Evolutionary conservation across 352 stramenopile species (phyloP), one percentile per base, ranked within the genome.

Genomic region (Phytophthora cryptogea): DNA sequence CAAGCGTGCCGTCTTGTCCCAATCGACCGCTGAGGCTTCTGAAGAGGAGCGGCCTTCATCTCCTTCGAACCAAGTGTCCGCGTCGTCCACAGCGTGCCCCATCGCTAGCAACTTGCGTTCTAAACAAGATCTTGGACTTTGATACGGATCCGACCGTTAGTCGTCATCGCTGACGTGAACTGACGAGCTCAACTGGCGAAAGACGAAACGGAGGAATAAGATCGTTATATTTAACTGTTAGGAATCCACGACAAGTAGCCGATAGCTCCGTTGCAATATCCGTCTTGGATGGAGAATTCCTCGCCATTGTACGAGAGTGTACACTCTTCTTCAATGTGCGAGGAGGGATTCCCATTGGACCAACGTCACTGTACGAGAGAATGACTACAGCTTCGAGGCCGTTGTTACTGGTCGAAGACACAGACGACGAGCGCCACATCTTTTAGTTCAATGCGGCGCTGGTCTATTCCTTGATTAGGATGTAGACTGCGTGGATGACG

Each of bases 401-500:
- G n/a, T 31, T 45, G 26, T 23, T 43, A 27, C 20, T 50, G 43
- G 50, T 13, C 36, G 31, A 1, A 13, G 13, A 54, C 10, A 31
- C 39, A 17, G 43, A 42, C 20, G 33, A 46, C 27, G 13, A n/a
- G 61, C 61, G 50, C 57, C 64, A 68, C 64, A 68, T 61, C 48
- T 63, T 60, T 61, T 55, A 37, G 1, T 47, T 58, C 32, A 52
- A 54, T 67, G 58, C 54, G 53, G 52, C 59, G 58, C 63, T 9
- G n/a, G 49, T 47, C 59, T 75, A 90, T 65, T 89, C 68, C 62
- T 79, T 84, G 46, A 88, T 72, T 27, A 90, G 68, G 48, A 90
- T 90, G 59, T 86, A 90, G 40, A 90, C 77, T 17, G 80, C 80
- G 54, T 90, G 80, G 54, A 90, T 83, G 52, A 90, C 62, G n/a